Percentiles rank a stretch among this genome's conserved stretches.
These are phyloP conservation scores for Camellia sinensis DNA, from an alignment of 148 eudicot species.

Conservation along the genomic window DNA sequence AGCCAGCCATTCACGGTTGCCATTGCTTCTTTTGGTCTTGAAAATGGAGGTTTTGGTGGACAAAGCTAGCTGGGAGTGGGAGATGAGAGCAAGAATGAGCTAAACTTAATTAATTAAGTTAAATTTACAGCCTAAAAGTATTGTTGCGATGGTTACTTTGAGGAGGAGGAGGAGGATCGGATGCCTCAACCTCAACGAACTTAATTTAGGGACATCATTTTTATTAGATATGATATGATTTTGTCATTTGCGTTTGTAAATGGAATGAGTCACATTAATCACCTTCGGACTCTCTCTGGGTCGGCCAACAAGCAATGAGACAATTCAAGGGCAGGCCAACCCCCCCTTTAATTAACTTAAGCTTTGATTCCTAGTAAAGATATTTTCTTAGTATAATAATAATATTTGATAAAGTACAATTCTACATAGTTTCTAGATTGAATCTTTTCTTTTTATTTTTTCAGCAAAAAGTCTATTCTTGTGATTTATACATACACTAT, in stretches of 20 bases:
- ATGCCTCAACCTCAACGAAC: background rate
- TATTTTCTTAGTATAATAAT: too few species aligned
- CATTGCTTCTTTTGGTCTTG: constrained; percentile 9
- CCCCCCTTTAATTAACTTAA: constrained; percentile 1
- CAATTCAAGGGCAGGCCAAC: constrained; percentile 15
- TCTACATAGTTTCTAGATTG: too few species aligned
- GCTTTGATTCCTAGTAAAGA: too few species aligned
- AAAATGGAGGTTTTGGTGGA: background rate
- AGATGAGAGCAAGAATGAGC: background rate
- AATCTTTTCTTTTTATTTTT: too few species aligned
- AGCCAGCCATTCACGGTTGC: constrained; percentile 21
- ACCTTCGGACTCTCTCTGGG: background rate
- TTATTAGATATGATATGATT: background rate
- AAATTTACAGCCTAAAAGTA: too few species aligned
- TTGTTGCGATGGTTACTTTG: too few species aligned
- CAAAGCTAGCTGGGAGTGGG: background rate
- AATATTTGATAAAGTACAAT: too few species aligned
- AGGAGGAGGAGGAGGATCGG: too few species aligned
- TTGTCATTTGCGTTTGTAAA: constrained; percentile 6
- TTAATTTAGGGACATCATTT: background rate
- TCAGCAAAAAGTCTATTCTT: too few species aligned
- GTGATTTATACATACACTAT: too few species aligned
- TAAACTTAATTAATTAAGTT: background rate
- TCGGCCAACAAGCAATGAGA: constrained; percentile 39
- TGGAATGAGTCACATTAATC: background rate